These are phyloP conservation scores for Tulasnella sp. DNA, from an alignment of 768 basidiomycete species.

Conservation along the genomic window DNA sequence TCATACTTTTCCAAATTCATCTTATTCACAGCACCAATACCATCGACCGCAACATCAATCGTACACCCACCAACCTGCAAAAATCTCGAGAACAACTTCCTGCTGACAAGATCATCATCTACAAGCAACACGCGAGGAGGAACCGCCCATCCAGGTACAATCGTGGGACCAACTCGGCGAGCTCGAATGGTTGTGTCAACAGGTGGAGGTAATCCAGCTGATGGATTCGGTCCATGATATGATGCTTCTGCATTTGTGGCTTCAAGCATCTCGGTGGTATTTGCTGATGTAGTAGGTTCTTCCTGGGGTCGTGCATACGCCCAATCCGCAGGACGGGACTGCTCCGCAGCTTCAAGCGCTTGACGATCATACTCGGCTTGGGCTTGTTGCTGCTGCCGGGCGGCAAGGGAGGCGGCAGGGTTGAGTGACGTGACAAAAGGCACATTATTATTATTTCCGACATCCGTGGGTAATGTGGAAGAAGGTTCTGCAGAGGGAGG, in stretches of 20 bases:
- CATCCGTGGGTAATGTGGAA: background rate
- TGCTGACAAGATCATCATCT: constrained; percentile 87
- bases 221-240: background rate
- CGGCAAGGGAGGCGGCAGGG: constrained; percentile 4
- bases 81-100: constrained; percentile 82
- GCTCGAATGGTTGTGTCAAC: constrained; percentile 31
- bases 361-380: background rate
- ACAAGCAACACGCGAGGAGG: constrained; percentile 85
- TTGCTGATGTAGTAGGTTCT: no score
- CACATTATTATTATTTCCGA: background rate
- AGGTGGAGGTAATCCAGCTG: constrained; percentile 4
- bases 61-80: constrained; percentile 90
- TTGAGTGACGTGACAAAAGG: constrained; percentile 1
- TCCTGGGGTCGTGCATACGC: background rate
- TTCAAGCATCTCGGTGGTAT: background rate
- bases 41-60: constrained; percentile 90
- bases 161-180: constrained; percentile 46
- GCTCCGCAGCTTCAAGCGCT: background rate
- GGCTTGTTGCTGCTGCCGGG: background rate
- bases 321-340: background rate
- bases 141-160: constrained; percentile 82
- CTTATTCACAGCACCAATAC: constrained; percentile 82
- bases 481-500: background rate
- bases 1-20: constrained; percentile 97
- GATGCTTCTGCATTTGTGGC: background rate